phyloP scores from a whole-genome alignment of 176 grass and related monocot genomes.

The Bromus sterilis region DNA sequence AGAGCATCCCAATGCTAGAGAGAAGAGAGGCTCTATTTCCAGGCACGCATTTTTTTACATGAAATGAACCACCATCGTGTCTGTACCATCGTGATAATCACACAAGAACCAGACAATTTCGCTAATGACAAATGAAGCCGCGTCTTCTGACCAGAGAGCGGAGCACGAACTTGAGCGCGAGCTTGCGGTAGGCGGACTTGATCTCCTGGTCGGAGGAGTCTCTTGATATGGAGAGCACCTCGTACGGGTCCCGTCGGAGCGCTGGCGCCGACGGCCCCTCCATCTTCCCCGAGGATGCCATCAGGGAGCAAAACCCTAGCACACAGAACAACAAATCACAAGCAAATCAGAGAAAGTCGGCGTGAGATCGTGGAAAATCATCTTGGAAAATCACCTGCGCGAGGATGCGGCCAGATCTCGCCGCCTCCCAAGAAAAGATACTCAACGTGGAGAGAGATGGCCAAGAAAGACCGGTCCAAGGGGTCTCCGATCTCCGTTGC shows the following conservation, averaged over 20 bases:
- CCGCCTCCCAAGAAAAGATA: slow-evolving; percentile 6
- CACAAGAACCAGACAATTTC: not conserved
- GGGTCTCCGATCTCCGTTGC: not conserved
- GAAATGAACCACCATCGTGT: slow-evolving; percentile 2
- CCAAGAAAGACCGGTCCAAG: not conserved
- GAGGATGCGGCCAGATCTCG: slow-evolving; percentile 23
- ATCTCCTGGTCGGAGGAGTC: slow-evolving; percentile 98
- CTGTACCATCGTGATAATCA: not conserved
- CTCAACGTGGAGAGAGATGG: not conserved
- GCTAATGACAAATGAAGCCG: not conserved
- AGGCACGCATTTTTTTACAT: not conserved
- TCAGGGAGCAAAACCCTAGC: slow-evolving; percentile 33
- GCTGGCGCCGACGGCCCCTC: slow-evolving; percentile 72
- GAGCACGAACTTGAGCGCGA: slow-evolving; percentile 76
- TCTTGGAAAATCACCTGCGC: slow-evolving; percentile 4
- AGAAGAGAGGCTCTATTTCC: not conserved
- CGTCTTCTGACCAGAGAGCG: not conserved
- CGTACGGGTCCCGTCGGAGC: slow-evolving; percentile 78
- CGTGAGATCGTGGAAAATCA: not conserved
- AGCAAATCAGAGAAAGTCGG: not conserved
- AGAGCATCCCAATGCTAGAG: not conserved
- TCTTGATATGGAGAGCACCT: slow-evolving; percentile 75
- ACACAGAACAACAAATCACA: not conserved
- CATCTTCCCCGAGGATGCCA: slow-evolving; percentile 83
- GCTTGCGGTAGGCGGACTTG: slow-evolving; percentile 95